These are phyloP conservation scores for Aspergillus sp. DNA, from an alignment of 2,329 filamentous ascomycete genomes.

Conservation along the genomic window DNA sequence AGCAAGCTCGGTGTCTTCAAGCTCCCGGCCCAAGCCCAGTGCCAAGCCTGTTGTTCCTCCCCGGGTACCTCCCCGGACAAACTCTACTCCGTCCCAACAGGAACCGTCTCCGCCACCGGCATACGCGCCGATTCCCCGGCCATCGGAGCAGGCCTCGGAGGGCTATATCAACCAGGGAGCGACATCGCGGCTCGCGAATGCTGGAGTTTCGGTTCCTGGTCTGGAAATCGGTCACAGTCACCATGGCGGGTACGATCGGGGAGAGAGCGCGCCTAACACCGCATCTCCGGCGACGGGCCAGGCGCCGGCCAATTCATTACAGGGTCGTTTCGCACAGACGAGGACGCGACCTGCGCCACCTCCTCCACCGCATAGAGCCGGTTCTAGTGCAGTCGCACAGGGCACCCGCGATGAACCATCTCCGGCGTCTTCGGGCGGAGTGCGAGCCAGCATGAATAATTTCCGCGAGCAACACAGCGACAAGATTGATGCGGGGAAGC, in stretches of 20 bases:
- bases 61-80: slow-evolving; percentile 61
- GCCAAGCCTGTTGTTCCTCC: slow-evolving; percentile 55
- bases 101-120: slow-evolving; percentile 37
- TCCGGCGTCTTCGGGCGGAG: slow-evolving; percentile 43
- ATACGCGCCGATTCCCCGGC: slow-evolving; percentile 38
- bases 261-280: background rate
- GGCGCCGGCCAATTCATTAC: slow-evolving; percentile 55
- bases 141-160: slow-evolving; percentile 18
- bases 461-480: slow-evolving; percentile 63
- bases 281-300: slow-evolving; percentile 11
- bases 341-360: slow-evolving; percentile 26
- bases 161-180: slow-evolving; percentile 51
- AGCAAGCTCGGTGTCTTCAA: slow-evolving; percentile 17
- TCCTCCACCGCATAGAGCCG: slow-evolving; percentile 28
- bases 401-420: slow-evolving; percentile 52
- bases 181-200: slow-evolving; percentile 57
- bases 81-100: slow-evolving; percentile 40
- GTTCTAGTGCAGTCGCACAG: slow-evolving; percentile 48
- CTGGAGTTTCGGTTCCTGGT: slow-evolving; percentile 69
- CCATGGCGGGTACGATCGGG: slow-evolving; percentile 6
- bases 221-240: slow-evolving; percentile 57
- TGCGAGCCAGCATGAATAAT: slow-evolving; percentile 31
- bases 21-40: slow-evolving; percentile 42
- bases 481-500: slow-evolving; percentile 55
- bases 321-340: slow-evolving; percentile 57